A percentile compares a stretch with the other conserved stretches of the same genome.
Evolutionary conservation across 176 grass and related monocot species (phyloP).

Genomic region (Bothriochloa decipiens): DNA sequence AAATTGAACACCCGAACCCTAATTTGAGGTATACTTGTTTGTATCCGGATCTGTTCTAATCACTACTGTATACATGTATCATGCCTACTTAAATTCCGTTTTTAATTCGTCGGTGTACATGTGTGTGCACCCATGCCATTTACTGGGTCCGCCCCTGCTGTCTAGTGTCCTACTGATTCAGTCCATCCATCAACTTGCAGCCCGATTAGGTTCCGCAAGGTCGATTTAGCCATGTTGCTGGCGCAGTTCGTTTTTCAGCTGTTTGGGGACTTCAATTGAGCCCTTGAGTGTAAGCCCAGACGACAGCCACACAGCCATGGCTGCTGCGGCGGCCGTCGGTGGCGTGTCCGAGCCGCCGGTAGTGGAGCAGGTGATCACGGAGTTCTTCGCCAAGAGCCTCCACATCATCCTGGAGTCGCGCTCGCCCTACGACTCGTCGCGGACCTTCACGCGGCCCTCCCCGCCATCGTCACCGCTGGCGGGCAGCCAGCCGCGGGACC

Average conservation of each 20-base stretch:
- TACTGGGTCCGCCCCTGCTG: not conserved
- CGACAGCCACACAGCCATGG: not conserved
- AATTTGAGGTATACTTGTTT: not conserved
- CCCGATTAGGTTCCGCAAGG: not conserved
- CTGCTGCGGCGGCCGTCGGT: not conserved
- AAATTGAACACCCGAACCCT: not conserved
- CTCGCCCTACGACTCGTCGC: constrained; percentile 82
- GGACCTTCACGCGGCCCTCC: constrained; percentile 63
- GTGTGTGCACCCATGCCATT: not conserved
- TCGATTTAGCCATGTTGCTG: constrained; percentile 16
- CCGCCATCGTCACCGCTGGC: constrained; percentile 56
- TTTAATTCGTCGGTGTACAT: not conserved
- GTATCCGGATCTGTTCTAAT: not conserved
- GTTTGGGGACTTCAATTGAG: not conserved
- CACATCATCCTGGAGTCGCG: constrained; percentile 94
- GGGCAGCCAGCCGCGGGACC: constrained; percentile 61
- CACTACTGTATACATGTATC: not conserved
- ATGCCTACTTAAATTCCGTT: not conserved
- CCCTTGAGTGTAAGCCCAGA: not conserved
- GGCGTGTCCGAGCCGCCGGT: constrained; percentile 64
- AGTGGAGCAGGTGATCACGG: constrained; percentile 94
- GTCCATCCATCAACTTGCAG: not conserved
- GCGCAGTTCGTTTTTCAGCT: not conserved
- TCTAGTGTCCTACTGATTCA: not conserved
- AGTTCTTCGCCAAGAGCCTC: constrained; percentile 92